Base-by-base conservation (phyloP, 768 basidiomycete species). In the Chlorophyllum brunneum region DNA sequence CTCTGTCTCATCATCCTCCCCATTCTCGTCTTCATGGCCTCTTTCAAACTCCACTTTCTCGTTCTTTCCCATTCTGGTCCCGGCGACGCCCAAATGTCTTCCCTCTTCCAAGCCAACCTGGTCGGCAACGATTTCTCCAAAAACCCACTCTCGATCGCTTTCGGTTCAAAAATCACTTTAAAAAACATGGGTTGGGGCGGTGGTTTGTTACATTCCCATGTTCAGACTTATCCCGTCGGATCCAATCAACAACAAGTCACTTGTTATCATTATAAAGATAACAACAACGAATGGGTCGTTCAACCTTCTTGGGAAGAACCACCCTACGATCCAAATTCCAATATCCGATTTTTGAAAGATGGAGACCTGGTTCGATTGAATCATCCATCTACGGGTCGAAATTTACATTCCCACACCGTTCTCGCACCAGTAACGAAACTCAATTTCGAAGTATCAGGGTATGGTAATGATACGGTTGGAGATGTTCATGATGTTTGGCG, bases 121-220 rank as follows among this genome's bases (percentile, higher is more conserved):
- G 78, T 81, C 29, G 97, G 97, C 13, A 99, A 98, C 63, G 92
- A 97, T 64, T 98, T 98, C 68, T 69, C 83, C n/a, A 72, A 74
- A 59, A 94, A 94, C 60, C 97, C 97, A 10, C 81, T 97, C 2
- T 95, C 98, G 59, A 71, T 97, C 58, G 94, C 93, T 0, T 84
- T 80, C 57, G 95, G 95, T 15, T 97, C 94, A 18, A 91, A 84
- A 64, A 59, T 98, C 50, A 95, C 95, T 0, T 71, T 99, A 20
- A 98, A 98, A 67, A 98, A 97, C 67, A 90, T 97, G 79, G 97
- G 94, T 9, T 99, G 89, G 77, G 97, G 95, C 13, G 97, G 97
- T 45, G 97, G 97, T 23, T 78, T 99, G 3, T 74, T 99, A 2
- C 97, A 99, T 65, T 98, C 95, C 3, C 97, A 99, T 65, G 80